phyloP scores from a whole-genome alignment of 352 stramenopile species.

The Pythium monospermum region DNA sequence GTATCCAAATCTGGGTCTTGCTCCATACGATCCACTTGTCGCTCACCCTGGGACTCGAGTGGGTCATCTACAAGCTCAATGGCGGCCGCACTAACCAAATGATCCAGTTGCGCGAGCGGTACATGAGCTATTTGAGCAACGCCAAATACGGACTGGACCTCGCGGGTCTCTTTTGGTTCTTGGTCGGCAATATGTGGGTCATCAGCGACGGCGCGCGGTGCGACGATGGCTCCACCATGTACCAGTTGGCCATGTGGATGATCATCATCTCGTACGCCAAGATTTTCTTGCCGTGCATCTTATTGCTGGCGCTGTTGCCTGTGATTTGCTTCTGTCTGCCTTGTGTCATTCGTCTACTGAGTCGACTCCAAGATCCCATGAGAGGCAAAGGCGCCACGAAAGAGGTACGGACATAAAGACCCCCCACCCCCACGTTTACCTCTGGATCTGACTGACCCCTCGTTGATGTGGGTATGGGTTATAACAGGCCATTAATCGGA shows the following conservation, averaged over 20 bases:
- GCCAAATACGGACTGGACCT: constrained; percentile 81
- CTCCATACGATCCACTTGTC: constrained; percentile 67
- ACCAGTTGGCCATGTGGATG: constrained; percentile 86
- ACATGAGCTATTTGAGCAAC: constrained; percentile 66
- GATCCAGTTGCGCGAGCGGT: constrained; percentile 57
- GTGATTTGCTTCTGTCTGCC: constrained; percentile 93
- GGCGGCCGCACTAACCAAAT: constrained; percentile 41
- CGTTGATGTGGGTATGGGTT: not conserved
- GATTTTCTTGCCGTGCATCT: constrained; percentile 90
- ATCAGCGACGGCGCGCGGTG: constrained; percentile 79
- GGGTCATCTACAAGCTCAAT: constrained; percentile 74
- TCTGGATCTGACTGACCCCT: not conserved
- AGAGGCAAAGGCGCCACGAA: constrained; percentile 79
- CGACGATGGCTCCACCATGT: constrained; percentile 71
- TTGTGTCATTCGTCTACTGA: constrained; percentile 90
- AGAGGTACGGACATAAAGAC: constrained; percentile 54
- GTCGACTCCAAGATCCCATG: constrained; percentile 84
- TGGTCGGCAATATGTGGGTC: constrained; percentile 88
- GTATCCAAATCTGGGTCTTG: constrained; percentile 81
- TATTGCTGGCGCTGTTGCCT: constrained; percentile 85
- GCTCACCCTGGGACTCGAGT: constrained; percentile 68
- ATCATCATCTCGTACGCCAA: constrained; percentile 92
- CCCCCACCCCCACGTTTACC: not conserved
- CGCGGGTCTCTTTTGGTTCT: constrained; percentile 78
- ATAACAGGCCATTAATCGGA: constrained; percentile 56